phyloP scores from a whole-genome alignment of 2,329 filamentous ascomycete genomes.

The Dendrostoma leiphaemia region DNA sequence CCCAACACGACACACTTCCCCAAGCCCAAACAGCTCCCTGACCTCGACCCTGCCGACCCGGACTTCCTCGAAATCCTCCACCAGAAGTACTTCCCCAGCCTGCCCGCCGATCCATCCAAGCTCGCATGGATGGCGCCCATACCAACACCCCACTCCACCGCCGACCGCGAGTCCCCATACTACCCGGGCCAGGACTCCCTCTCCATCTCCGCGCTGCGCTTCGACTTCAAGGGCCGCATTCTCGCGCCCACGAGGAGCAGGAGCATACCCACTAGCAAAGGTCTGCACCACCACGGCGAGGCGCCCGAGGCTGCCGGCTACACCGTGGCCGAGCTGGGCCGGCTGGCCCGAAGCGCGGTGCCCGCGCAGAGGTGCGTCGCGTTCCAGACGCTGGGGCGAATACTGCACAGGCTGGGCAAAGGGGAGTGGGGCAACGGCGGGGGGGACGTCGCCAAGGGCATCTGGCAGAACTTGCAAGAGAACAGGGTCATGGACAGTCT shows the following conservation, averaged over 20 bases:
- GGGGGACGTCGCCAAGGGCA: slow-evolving; percentile 65
- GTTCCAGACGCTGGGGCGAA: slow-evolving; percentile 83
- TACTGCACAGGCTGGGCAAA: slow-evolving; percentile 78
- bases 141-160: slow-evolving; percentile 57
- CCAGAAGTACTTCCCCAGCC: slow-evolving; percentile 87
- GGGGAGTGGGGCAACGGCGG: slow-evolving; percentile 69
- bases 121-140: slow-evolving; percentile 82
- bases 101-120: slow-evolving; percentile 77
- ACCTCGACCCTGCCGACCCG: slow-evolving; percentile 79
- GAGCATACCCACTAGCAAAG: slow-evolving; percentile 71
- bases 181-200: slow-evolving; percentile 72
- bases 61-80: slow-evolving; percentile 84
- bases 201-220: slow-evolving; percentile 76
- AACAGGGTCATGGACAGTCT: slow-evolving; percentile 75
- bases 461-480: slow-evolving; percentile 80
- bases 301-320: slow-evolving; percentile 94
- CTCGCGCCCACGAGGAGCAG: slow-evolving; percentile 75
- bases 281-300: slow-evolving; percentile 89
- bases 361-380: slow-evolving; percentile 87
- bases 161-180: slow-evolving; percentile 72
- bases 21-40: slow-evolving; percentile 51
- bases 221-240: slow-evolving; percentile 80
- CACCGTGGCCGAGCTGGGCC: slow-evolving; percentile 81
- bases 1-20: slow-evolving; percentile 61
- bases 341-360: slow-evolving; percentile 76